Evolutionary conservation across 148 eudicot species (phyloP).

Genomic region (Rhododendron ovatum): DNA sequence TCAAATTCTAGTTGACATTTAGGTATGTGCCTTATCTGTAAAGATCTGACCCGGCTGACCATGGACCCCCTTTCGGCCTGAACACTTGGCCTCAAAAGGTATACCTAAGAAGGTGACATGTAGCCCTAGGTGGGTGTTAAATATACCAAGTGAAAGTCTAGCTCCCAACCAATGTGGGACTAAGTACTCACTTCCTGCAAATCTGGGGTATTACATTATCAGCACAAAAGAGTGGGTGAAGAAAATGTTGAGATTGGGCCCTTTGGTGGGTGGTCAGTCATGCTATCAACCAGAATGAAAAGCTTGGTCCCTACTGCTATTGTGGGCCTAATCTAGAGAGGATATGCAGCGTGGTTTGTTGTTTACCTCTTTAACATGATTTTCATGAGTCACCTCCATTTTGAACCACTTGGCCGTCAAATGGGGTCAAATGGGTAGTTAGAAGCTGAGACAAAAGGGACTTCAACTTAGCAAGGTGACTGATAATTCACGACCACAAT

Average conservation of each 20-base stretch:
- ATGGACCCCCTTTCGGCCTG: background rate
- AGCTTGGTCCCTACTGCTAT: background rate
- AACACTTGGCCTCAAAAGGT: background rate
- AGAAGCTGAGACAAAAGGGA: background rate
- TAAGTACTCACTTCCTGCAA: background rate
- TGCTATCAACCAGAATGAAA: background rate
- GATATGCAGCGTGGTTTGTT: background rate
- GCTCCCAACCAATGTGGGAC: background rate
- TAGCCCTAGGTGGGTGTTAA: background rate
- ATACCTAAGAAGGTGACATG: background rate
- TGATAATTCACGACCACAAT: too few relatives aligned
- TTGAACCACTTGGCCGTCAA: background rate
- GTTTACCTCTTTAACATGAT: background rate
- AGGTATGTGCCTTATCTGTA: background rate
- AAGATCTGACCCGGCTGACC: background rate
- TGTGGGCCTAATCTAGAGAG: background rate
- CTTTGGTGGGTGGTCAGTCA: background rate
- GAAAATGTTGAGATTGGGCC: background rate
- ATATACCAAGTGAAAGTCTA: background rate
- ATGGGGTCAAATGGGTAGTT: background rate
- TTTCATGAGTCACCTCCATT: background rate
- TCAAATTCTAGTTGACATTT: background rate
- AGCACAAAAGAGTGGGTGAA: background rate
- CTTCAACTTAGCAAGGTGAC: too few relatives aligned
- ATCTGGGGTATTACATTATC: background rate